Conservation (phyloP, 768 basidiomycete genomes). For the Panellus pusillus region DNA sequence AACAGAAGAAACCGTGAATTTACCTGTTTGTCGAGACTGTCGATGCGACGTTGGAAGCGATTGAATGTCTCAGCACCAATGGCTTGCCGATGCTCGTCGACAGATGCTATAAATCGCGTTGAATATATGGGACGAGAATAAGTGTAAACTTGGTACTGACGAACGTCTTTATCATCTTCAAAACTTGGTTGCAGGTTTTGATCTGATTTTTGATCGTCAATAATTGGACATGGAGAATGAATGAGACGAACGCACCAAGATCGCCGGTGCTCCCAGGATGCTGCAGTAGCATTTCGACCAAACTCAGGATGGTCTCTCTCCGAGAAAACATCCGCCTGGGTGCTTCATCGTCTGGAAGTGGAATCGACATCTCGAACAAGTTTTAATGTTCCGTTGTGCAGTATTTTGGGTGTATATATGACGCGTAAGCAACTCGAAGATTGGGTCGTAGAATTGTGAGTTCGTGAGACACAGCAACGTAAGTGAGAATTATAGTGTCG, state of each 20-base stretch:
- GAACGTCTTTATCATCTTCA: conserved; percentile 65
- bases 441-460: no score
- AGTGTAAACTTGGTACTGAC: conserved; percentile 42
- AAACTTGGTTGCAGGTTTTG: conserved; percentile 45
- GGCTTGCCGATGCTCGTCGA: conserved; percentile 69
- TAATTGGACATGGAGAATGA: not conserved
- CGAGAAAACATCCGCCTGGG: conserved; percentile 22
- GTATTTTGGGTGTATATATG: not conserved
- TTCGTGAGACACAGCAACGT: no score
- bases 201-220: conserved; percentile 24
- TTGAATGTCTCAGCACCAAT: conserved; percentile 66
- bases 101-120: conserved; percentile 25
- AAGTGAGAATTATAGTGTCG: no score
- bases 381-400: not conserved
- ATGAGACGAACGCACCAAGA: conserved; percentile 28
- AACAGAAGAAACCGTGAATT: not conserved
- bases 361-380: conserved; percentile 10
- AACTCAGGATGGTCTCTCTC: conserved; percentile 47
- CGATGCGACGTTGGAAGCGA: conserved; percentile 52
- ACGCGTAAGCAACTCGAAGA: no score
- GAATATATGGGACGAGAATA: no score
- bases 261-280: conserved; percentile 31
- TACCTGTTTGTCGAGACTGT: conserved; percentile 67
- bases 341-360: not conserved
- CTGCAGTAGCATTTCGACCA: conserved; percentile 51